phyloP scores from a whole-genome alignment of 1,139 yeast species.

The Pichia sp. region DNA sequence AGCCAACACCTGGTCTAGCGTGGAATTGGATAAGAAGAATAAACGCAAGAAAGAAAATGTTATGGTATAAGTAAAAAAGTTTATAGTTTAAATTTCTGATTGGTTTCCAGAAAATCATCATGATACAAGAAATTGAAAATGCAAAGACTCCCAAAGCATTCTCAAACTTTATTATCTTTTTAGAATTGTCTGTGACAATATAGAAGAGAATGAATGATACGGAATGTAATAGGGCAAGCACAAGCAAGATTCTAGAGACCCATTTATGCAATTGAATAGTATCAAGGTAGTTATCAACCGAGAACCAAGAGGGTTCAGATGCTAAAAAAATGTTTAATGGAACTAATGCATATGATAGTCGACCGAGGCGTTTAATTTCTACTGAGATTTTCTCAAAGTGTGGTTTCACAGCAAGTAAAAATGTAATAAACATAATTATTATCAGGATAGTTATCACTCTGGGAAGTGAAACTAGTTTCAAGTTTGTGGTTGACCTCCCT shows the following conservation, averaged over 20 bases:
- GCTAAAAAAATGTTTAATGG: slow-evolving; percentile 60
- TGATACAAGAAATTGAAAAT: slow-evolving; percentile 38
- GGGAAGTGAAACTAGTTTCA: slow-evolving; percentile 20
- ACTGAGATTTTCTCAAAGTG: slow-evolving; percentile 19
- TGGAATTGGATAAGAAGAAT: slow-evolving; percentile 59
- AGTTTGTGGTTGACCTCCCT: slow-evolving; percentile 26
- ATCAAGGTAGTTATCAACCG: slow-evolving; percentile 48
- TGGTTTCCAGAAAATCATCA: slow-evolving; percentile 48
- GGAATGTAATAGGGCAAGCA: slow-evolving; percentile 49
- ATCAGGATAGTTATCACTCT: slow-evolving; percentile 14
- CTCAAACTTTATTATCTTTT: slow-evolving; percentile 36
- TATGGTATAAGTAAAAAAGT: slow-evolving; percentile 61
- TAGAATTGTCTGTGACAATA: slow-evolving; percentile 31
- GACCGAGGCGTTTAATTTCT: slow-evolving; percentile 37
- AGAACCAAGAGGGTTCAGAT: slow-evolving; percentile 53
- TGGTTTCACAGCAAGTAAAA: slow-evolving; percentile 16
- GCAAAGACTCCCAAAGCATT: slow-evolving; percentile 62
- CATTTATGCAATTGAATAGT: slow-evolving; percentile 66
- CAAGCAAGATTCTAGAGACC: slow-evolving; percentile 60
- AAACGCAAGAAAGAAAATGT: slow-evolving; percentile 56
- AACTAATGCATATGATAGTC: slow-evolving; percentile 57
- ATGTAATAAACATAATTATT: slow-evolving; percentile 8
- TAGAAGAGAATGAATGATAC: slow-evolving; percentile 46
- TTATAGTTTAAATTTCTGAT: slow-evolving; percentile 50
- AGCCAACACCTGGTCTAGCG: slow-evolving; percentile 62